Evolutionary conservation across 805 yeast genomes (phyloP).

Genomic region (Pichia cabralensis): DNA sequence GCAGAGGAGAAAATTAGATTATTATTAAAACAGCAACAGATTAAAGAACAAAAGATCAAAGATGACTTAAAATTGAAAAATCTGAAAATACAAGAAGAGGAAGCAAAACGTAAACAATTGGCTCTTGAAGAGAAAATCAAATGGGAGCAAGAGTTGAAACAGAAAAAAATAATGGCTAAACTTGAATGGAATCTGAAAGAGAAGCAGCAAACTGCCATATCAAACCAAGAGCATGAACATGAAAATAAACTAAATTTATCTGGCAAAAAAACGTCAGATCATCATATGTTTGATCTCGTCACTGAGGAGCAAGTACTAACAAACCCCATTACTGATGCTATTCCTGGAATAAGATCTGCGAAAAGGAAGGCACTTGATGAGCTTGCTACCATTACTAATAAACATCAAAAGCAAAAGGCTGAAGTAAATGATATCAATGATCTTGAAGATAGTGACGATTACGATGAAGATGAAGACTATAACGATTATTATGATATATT

Average conservation of each 20-base stretch:
- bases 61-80: not conserved
- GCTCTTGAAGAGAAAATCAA: not conserved
- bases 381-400: no score
- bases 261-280: no score
- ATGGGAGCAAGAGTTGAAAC: not conserved
- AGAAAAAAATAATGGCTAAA: not conserved
- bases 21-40: not conserved
- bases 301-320: no score
- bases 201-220: not conserved
- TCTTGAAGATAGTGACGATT: constrained; percentile 13
- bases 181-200: no score
- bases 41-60: not conserved
- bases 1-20: not conserved
- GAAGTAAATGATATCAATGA: not conserved
- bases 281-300: no score
- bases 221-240: not conserved
- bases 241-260: no score
- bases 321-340: no score
- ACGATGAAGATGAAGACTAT: constrained; percentile 22
- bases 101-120: not conserved
- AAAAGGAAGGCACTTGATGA: no score
- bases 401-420: no score
- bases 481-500: constrained; percentile 19
- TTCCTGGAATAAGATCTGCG: no score
- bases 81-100: not conserved